Percentiles rank a stretch among this genome's conserved stretches.
Conservation (phyloP, 768 basidiomycete species). For the Tricholoma bakamatsutake region DNA sequence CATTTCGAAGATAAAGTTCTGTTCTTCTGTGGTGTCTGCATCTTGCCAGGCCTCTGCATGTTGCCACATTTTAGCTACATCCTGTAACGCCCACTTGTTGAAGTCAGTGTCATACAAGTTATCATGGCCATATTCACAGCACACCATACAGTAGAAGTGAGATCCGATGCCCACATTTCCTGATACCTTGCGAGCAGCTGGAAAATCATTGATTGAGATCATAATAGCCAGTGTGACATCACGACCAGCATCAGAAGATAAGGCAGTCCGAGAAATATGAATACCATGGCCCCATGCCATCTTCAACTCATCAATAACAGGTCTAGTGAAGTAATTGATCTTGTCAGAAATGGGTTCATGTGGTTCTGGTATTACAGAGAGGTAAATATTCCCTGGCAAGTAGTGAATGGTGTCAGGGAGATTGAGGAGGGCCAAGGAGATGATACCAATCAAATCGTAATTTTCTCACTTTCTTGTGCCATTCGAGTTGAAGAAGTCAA, state of each 20-base stretch:
- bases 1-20: constrained; percentile 13
- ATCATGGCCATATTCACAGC: no score
- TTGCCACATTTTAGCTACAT: no score
- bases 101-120: no score
- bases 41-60: no score
- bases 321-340: constrained; percentile 25
- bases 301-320: constrained; percentile 26
- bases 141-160: no score
- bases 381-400: constrained; percentile 27
- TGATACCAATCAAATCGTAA: constrained; percentile 23
- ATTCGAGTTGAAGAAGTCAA: constrained; percentile 31
- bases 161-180: no score
- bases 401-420: constrained; percentile 25
- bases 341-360: constrained; percentile 19
- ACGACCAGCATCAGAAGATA: no score
- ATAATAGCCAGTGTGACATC: no score
- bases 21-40: constrained; percentile 7
- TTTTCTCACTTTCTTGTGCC: constrained; percentile 18
- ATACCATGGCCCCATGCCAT: constrained; percentile 17
- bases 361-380: constrained; percentile 27
- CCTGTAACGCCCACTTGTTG: no score
- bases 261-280: constrained; percentile 14
- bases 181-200: no score
- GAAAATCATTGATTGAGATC: no score
- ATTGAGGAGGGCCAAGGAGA: constrained; percentile 27